Evolutionary conservation across 805 yeast species (phyloP), one percentile per base, ranked within the genome.

Genomic region (Ogataea angusta): DNA sequence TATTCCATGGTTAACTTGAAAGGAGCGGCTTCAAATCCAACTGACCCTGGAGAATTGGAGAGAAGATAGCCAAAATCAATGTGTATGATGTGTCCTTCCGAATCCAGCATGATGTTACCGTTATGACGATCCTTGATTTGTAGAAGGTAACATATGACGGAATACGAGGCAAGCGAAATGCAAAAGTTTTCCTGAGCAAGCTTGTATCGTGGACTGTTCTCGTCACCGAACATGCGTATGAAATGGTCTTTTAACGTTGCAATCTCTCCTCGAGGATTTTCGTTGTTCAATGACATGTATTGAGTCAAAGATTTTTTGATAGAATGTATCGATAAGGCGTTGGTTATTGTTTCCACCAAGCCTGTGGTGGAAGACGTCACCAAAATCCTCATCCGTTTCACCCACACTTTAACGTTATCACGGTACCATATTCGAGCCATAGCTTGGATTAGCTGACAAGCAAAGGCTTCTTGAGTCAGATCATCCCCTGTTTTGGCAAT

Each of bases 11-110:
- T 88, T 13, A 93, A 69, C 60, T 93, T 93, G 71, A 93, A 93
- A 1, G 99, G 97, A 1, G 98, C 96, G 1, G 96, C 95, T 59
- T 93, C 99, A 60, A 93, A 90, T 0, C 97, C 96, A 41, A 93
- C 89, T 35, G 95, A 84, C 3, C 99, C 99, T 0, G 99, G 99
- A 0, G 97, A 83, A 57, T 93, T 91, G 0, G 96, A 87, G 3
- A 91, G 69, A 59, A 91, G 64, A 61, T 88, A 91, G 0, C 99
- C 99, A 67, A 93, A 93, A 64, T 93, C 99, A 52, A 93, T 93
- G 62, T 87, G 95, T 33, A 91, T 80, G 10, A 93, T 84, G 58
- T 93, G 99, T 0, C 99, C 99, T 45, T 91, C 95, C 43, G 83
- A 80, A 57, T 93, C 99, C 28, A 91, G 69, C 99, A 93, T 91